Evolutionary conservation across 2,329 filamentous ascomycete genomes (phyloP), one percentile per base, ranked within the genome.

Genomic region (Monilinia fructigena): DNA sequence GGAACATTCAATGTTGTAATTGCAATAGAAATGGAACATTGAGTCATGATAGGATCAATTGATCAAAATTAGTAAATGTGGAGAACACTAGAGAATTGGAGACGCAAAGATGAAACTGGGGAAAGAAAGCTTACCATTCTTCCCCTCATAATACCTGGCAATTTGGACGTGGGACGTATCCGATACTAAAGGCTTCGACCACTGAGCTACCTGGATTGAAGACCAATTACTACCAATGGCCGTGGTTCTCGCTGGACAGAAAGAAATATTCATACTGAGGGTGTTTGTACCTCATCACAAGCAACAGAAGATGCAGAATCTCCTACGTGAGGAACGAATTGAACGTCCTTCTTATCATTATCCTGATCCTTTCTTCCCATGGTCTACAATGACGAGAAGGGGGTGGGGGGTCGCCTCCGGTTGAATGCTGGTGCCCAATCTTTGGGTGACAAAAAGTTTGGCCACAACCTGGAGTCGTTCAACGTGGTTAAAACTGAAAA

Each of bases 181-280:
- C 42, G 69, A 59, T 48, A 68, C 58, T 65, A 68, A 66, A 55
- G 58, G 58, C 11, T 61, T 50, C 45, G n/a, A 14, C 58, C 45
- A 61, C 58, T 61, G 58, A 68, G 55, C 38, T 61, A 47, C 54
- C 58, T 66, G 63, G n/a, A 66, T 53, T 54, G 58, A 59, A 26
- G 69, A 71, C 55, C 70, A 72, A 68, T 74, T 68, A 60, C 63
- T 66, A 61, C 26, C 58, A 66, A 52, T 60, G 55, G 52, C 63
- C 35, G 55, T 70, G 53, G 68, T 68, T 70, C 73, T 68, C 60
- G 73, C 70, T 61, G 74, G 74, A 73, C 74, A 74, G 66, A 69
- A 73, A 66, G 74, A 73, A 71, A 75, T 67, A 52, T 74, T 73
- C 74, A 74, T 76, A 72, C 69, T 73, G 47, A 61, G 28, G 63